Evolutionary conservation across 2,329 filamentous ascomycete species (phyloP).

Genomic region (Botrytis fabae): DNA sequence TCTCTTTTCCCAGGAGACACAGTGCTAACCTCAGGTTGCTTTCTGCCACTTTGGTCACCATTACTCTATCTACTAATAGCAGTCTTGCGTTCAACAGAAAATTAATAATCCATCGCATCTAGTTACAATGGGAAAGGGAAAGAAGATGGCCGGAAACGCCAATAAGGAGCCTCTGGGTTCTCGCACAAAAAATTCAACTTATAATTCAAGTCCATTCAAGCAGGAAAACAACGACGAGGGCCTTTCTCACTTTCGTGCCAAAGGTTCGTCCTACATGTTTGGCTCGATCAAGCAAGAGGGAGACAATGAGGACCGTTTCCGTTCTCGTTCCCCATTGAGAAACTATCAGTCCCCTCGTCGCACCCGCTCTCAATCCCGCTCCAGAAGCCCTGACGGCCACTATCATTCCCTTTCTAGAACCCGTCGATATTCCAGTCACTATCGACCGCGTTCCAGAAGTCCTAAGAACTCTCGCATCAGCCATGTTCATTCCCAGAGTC

Average conservation of each 20-base stretch:
- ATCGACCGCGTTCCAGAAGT: neutral
- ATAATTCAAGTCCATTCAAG: neutral
- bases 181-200: neutral
- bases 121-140: neutral
- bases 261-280: neutral
- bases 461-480: neutral
- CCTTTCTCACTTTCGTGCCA: neutral
- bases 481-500: neutral
- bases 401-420: neutral
- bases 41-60: neutral
- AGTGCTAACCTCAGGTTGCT: neutral
- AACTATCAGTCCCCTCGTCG: neutral
- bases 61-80: neutral
- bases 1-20: neutral
- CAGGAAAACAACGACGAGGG: neutral
- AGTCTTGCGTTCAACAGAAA: neutral
- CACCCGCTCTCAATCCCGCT: neutral
- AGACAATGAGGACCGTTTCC: neutral
- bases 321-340: neutral
- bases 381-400: neutral
- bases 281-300: neutral
- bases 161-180: constrained; percentile 5
- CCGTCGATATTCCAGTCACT: neutral
- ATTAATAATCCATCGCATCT: neutral
- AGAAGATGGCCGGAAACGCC: neutral